Evolutionary conservation across 208 protist species (phyloP).

Genomic region (Trichomonas tenax): DNA sequence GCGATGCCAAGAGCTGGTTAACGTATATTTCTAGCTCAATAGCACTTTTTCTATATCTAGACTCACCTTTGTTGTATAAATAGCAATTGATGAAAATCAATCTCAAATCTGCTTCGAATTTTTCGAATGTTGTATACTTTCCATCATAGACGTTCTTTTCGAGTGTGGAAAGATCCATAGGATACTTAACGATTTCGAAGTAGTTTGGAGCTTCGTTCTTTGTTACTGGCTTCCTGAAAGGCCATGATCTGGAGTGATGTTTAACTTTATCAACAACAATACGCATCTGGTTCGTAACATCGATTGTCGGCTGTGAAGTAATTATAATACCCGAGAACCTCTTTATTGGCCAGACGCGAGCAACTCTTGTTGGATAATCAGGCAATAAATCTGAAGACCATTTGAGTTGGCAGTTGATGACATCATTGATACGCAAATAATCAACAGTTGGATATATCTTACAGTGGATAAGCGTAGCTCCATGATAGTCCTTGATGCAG

Average conservation of each 20-base stretch:
- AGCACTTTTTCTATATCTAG: constrained; percentile 22
- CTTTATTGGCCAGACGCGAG: background rate
- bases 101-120: constrained; percentile 27
- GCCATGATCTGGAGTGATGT: background rate
- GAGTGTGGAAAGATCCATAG: constrained; percentile 29
- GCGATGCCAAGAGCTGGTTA: background rate
- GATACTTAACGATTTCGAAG: background rate
- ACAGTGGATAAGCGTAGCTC: constrained; percentile 60
- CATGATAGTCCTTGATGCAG: constrained; percentile 70
- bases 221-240: background rate
- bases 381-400: background rate
- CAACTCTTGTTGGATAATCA: background rate
- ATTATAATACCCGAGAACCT: background rate
- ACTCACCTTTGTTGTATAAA: constrained; percentile 22
- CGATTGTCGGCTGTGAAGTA: background rate
- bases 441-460: constrained; percentile 46
- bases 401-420: constrained; percentile 42
- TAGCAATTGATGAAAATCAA: constrained; percentile 26
- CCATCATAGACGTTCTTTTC: constrained; percentile 18
- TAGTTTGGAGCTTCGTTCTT: constrained; percentile 21
- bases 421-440: constrained; percentile 46
- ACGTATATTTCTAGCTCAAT: constrained; percentile 8
- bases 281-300: background rate
- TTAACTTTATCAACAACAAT: background rate
- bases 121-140: constrained; percentile 11